These are phyloP conservation scores for Alternaria ventricosa DNA, from an alignment of 2,329 filamentous ascomycete genomes.

Conservation along the genomic window DNA sequence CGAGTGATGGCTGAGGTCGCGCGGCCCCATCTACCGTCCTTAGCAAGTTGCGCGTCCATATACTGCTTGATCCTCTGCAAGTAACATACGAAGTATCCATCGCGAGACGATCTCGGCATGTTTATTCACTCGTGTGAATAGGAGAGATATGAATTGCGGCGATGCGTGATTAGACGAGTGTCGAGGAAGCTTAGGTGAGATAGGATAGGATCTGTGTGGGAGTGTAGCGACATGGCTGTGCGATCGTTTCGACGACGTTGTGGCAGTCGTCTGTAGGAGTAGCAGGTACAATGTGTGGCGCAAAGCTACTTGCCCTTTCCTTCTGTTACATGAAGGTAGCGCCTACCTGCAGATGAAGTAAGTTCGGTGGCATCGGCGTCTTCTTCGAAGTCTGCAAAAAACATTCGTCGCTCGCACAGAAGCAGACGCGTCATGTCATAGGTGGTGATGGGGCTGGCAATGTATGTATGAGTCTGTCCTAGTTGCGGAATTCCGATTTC, in stretches of 20 bases:
- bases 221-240: not conserved
- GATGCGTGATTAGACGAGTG: not conserved
- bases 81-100: not conserved
- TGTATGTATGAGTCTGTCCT: not conserved
- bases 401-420: not conserved
- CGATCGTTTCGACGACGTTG: not conserved
- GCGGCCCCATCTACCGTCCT: conserved; percentile 58
- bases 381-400: not conserved
- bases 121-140: not conserved
- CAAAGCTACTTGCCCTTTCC: not conserved
- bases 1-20: conserved; percentile 73
- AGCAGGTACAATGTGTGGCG: not conserved
- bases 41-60: conserved; percentile 4
- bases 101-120: not conserved
- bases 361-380: not conserved
- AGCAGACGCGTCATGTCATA: not conserved
- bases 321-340: not conserved
- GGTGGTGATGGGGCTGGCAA: not conserved
- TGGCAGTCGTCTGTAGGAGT: not conserved
- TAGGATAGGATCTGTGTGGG: not conserved
- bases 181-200: not conserved
- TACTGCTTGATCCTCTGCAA: not conserved
- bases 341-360: not conserved
- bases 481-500: not conserved
- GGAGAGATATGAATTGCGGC: not conserved